Evolutionary conservation across 768 basidiomycete species (phyloP), one percentile per base, ranked within the genome.

Genomic region (Mycena sanguinolenta): DNA sequence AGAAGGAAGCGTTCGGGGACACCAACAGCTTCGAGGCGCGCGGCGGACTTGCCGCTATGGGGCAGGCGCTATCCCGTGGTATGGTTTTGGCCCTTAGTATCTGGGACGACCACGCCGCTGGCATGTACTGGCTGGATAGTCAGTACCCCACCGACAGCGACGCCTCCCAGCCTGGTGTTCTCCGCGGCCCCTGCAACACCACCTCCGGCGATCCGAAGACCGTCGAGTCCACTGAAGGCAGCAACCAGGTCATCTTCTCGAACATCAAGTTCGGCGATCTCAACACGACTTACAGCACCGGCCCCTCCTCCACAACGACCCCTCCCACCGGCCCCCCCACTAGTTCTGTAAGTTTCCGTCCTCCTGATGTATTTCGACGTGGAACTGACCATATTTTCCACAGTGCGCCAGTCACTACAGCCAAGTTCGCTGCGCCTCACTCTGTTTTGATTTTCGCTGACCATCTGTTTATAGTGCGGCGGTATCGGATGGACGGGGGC

Each of bases 1-100:
- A 87, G 77, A 88, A 88, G 82, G 76, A 72, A 7, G 77, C 75
- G 12, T 81, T 82, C 77, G 79, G 79, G 52, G 83, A 84, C 77
- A 79, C 77, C 57, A 82, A 82, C 78, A 67, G 74, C 65, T 84
- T 83, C 78, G 75, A 72, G 57, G 39, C 66, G 39, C 72, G 77
- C 63, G 83, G 83, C 61, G 82, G 82, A 16, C 73, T 84, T 52
- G 65, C 70, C 21, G 68, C 58, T 21, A 75, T 75, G 73, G 73
- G 73, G 23, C 13, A 38, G 63, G 74, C 83, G 2, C 75, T 85
- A 72, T 72, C 65, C 32, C 63, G 73, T 27, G 84, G 84, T 21
- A 80, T 83, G 77, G 84, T 83, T 10, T 73, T 84, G 64, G 81
- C 80, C 21, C 73, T 84, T 70, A 76, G 74, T 57, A 65, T 84